A percentile compares a stretch with the other conserved stretches of the same genome.
These are phyloP conservation scores for Dictyostelium purpureum DNA, from an alignment of 78 protist species.

Conservation along the genomic window DNA sequence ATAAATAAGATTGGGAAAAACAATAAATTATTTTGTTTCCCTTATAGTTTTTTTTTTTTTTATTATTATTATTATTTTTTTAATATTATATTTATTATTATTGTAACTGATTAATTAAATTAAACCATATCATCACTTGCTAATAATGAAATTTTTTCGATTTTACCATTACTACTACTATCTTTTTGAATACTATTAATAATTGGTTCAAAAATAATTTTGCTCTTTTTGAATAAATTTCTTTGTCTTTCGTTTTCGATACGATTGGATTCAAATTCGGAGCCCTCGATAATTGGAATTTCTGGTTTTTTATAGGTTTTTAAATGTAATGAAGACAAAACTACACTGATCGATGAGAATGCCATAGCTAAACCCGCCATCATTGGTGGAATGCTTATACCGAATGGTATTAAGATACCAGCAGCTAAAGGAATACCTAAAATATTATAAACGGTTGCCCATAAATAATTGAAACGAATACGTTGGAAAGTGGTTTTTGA, in stretches of 20 bases:
- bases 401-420: constrained; percentile 74
- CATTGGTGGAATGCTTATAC: constrained; percentile 91
- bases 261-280: neutral
- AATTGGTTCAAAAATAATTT: constrained; percentile 12
- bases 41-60: too few species aligned
- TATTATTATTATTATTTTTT: too few species aligned
- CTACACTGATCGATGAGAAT: constrained; percentile 92
- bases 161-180: neutral
- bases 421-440: constrained; percentile 86
- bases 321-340: constrained; percentile 88
- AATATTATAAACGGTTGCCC: constrained; percentile 95
- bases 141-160: constrained; percentile 2
- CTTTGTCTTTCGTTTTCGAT: neutral
- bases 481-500: constrained; percentile 80
- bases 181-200: too few species aligned
- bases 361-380: constrained; percentile 96
- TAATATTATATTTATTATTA: neutral
- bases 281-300: neutral
- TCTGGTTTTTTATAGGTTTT: constrained; percentile 77
- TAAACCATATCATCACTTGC: neutral
- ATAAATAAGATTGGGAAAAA: too few species aligned
- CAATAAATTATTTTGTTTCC: too few species aligned
- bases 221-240: neutral
- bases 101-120: neutral
- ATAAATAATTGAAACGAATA: constrained; percentile 91